Evolutionary conservation across 2,329 filamentous ascomycete genomes (phyloP).

Genomic region (Apiospora malaysiana): DNA sequence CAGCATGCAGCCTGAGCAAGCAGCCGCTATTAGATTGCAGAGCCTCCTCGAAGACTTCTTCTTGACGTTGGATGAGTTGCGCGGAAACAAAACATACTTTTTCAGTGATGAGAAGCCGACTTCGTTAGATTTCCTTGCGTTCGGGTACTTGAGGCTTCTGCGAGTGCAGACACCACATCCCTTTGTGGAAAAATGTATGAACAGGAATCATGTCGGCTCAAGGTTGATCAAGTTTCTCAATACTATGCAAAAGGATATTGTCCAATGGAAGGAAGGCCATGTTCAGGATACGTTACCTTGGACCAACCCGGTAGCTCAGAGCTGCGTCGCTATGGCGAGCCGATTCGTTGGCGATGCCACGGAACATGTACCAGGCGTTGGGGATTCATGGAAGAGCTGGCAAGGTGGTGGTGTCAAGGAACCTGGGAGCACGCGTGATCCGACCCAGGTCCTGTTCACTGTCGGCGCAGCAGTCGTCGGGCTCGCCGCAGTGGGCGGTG

Average conservation of each 20-base stretch:
- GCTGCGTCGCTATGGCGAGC: slow-evolving; percentile 28
- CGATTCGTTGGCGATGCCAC: slow-evolving; percentile 41
- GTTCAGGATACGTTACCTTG: slow-evolving; percentile 30
- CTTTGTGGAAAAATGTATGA: slow-evolving; percentile 44
- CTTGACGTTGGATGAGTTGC: slow-evolving; percentile 69
- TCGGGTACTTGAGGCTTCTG: slow-evolving; percentile 81
- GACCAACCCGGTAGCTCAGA: slow-evolving; percentile 28
- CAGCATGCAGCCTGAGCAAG: slow-evolving; percentile 69
- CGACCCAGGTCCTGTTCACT: slow-evolving; percentile 40
- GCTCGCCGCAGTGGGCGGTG: slow-evolving; percentile 41
- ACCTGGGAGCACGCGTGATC: slow-evolving; percentile 31
- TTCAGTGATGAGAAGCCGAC: slow-evolving; percentile 53
- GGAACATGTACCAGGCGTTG: slow-evolving; percentile 39
- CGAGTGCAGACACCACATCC: slow-evolving; percentile 56
- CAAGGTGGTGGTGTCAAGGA: slow-evolving; percentile 41
- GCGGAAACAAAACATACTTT: slow-evolving; percentile 61
- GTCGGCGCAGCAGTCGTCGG: slow-evolving; percentile 45
- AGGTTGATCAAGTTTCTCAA: slow-evolving; percentile 33
- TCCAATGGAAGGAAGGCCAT: slow-evolving; percentile 19
- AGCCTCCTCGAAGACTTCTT: slow-evolving; percentile 74
- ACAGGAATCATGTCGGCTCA: slow-evolving; percentile 30
- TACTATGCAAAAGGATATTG: slow-evolving; percentile 24
- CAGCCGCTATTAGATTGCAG: slow-evolving; percentile 77
- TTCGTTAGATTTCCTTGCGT: slow-evolving; percentile 78
- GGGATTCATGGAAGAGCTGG: slow-evolving; percentile 43